Base-by-base conservation (phyloP, 768 basidiomycete genomes). In the Termitomyces sp. region DNA sequence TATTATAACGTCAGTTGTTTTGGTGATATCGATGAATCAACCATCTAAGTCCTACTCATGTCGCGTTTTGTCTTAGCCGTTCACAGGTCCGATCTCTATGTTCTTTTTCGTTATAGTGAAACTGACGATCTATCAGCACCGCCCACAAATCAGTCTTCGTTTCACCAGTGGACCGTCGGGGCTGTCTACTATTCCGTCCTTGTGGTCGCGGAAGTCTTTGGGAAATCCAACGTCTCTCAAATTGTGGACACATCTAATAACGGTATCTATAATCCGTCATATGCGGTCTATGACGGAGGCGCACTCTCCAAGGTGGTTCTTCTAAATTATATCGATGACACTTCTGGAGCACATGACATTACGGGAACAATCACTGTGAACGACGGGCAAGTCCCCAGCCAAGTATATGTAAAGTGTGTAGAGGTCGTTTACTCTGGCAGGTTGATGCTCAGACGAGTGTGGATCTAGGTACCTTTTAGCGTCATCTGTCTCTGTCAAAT, bases 251-350 rank as follows among this genome's bases (percentile, higher is more conserved):
- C 92, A 26, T 68, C 70, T 20, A 76, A 79, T 50, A 83, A 83
- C 59, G 65, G 64, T 62, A 73, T 76, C 10, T 81, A 72, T 61
- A 87, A 85, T 9, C 87, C 90, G 58, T 77, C 80, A 4, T 87
- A 92, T 68, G 87, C 81, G 9, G 80, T 93, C 56, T 92, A 92
- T 66, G 88, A 93, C 68, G 79, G 85, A 56, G 83, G 82, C 20
- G 73, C 67, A 3, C 81, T 87, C 6, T 77, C 79, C 18, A 79
- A 85, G 43, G 76, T 90, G 1, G 85, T 82, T 12, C 66, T 92
- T 53, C 80, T 92, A 71, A 94, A 93, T 69, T 92, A 80, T 64
- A 76, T 90, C 52, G 76, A 79, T 38, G 89, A 91, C 63, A 61
- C 77, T 0, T 75, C 76, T 10, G 87, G 86, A 4, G 80, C 75